Percentiles rank a stretch among this genome's conserved stretches.
Evolutionary conservation across 2,329 filamentous ascomycete species (phyloP).

Genomic region (Fusarium proliferatum): DNA sequence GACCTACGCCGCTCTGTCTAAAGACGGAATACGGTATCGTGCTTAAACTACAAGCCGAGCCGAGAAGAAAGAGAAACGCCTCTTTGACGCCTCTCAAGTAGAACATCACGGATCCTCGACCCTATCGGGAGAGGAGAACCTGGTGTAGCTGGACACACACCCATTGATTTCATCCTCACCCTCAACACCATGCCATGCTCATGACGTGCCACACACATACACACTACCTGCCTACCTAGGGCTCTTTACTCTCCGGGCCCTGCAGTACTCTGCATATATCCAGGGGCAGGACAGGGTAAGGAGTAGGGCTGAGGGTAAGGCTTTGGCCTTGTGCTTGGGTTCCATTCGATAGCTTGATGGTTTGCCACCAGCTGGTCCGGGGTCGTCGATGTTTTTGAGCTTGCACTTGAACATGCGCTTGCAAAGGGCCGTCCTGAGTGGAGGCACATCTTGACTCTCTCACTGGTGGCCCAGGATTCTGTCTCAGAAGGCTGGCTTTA

Average conservation of each 20-base stretch:
- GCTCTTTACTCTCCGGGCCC: slow-evolving; percentile 26
- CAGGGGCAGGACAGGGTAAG: slow-evolving; percentile 33
- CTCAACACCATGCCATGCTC: slow-evolving; percentile 14
- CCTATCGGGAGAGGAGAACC: slow-evolving; percentile 21
- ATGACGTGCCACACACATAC: slow-evolving; percentile 39
- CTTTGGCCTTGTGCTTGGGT: slow-evolving; percentile 31
- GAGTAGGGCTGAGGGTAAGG: slow-evolving; percentile 44
- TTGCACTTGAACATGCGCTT: slow-evolving; percentile 35
- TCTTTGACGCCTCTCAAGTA: slow-evolving; percentile 31
- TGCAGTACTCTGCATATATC: slow-evolving; percentile 34
- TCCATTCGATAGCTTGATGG: slow-evolving; percentile 34
- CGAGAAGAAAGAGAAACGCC: slow-evolving; percentile 22
- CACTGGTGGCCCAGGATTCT: slow-evolving; percentile 32
- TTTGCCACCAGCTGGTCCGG: slow-evolving; percentile 46
- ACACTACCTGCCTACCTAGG: not conserved
- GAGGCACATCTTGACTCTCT: slow-evolving; percentile 34
- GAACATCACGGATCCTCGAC: slow-evolving; percentile 25
- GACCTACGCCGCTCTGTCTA: slow-evolving; percentile 31
- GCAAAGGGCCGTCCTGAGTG: slow-evolving; percentile 39
- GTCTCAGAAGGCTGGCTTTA: slow-evolving; percentile 35
- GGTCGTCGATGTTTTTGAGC: slow-evolving; percentile 40
- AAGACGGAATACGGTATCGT: not conserved
- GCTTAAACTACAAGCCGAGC: not conserved
- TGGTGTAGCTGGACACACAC: slow-evolving; percentile 28
- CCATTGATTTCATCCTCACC: not conserved